Conservation (phyloP, 2,329 filamentous ascomycete genomes). For the Corinectria fuckeliana region DNA sequence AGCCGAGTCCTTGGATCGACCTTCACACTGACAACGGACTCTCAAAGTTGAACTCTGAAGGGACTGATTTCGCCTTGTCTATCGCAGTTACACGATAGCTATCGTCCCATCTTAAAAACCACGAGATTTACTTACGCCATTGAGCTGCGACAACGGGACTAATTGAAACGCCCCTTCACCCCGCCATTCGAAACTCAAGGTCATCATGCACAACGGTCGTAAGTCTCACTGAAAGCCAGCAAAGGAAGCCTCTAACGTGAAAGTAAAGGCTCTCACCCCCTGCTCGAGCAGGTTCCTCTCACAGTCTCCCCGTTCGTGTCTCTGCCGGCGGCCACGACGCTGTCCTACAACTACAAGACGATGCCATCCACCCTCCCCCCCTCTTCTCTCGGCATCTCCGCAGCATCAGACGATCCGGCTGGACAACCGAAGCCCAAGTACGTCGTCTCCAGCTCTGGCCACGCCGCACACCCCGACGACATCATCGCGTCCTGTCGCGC, state of each 20-base stretch:
- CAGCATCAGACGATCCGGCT: constrained; percentile 45
- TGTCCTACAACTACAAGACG: constrained; percentile 94
- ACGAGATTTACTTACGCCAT: neutral
- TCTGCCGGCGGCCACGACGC: constrained; percentile 85
- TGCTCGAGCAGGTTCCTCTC: constrained; percentile 90
- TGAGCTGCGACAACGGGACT: neutral
- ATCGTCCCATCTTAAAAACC: neutral
- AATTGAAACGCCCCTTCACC: neutral
- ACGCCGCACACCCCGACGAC: constrained; percentile 84
- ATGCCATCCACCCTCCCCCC: constrained; percentile 84
- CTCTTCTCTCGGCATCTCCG: constrained; percentile 44
- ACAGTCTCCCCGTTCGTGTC: constrained; percentile 94
- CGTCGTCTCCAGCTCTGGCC: constrained; percentile 77
- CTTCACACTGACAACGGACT: neutral
- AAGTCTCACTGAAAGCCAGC: constrained; percentile 20
- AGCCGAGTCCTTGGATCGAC: neutral
- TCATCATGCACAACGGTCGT: constrained; percentile 46
- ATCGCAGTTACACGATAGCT: neutral
- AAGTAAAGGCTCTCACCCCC: constrained; percentile 75
- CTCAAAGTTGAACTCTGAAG: neutral
- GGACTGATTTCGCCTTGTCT: neutral
- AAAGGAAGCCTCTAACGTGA: constrained; percentile 18
- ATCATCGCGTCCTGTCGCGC: constrained; percentile 83
- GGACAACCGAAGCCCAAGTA: constrained; percentile 67
- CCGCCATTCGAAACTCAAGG: neutral